Percentiles rank a stretch among this genome's conserved stretches.
These are phyloP conservation scores for Phycomyces blakesleeanus DNA, from an alignment of 192 early-diverging fungal species.

Conservation along the genomic window DNA sequence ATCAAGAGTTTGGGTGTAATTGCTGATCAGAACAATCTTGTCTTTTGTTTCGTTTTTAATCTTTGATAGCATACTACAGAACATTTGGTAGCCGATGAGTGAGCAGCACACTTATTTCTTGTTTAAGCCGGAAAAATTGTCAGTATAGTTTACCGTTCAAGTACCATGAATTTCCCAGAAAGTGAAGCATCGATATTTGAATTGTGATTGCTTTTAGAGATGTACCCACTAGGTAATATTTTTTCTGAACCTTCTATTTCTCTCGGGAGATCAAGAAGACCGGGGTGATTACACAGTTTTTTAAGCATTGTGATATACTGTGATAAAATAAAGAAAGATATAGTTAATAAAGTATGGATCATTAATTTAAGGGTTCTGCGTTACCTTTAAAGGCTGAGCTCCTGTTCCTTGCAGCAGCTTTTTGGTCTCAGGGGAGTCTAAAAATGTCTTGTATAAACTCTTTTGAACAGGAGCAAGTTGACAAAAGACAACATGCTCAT, in stretches of 20 bases:
- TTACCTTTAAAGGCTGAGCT: constrained; percentile 72
- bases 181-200: constrained; percentile 28
- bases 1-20: constrained; percentile 98
- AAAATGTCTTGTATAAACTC: constrained; percentile 78
- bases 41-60: constrained; percentile 71
- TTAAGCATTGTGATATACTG: constrained; percentile 78
- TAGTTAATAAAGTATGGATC: neutral
- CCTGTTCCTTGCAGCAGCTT: constrained; percentile 66
- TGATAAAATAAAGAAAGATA: neutral
- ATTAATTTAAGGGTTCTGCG: constrained; percentile 19
- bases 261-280: constrained; percentile 68
- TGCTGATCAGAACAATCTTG: constrained; percentile 97
- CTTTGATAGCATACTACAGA: constrained; percentile 62
- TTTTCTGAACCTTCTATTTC: constrained; percentile 58
- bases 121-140: neutral
- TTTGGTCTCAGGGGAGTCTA: constrained; percentile 67
- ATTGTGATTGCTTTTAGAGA: constrained; percentile 35
- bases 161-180: constrained; percentile 89
- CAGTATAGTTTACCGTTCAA: constrained; percentile 49
- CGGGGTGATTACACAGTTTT: constrained; percentile 97
- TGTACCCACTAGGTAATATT: constrained; percentile 53
- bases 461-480: constrained; percentile 73
- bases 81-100: neutral
- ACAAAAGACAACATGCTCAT: constrained; percentile 98
- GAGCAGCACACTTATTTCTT: constrained; percentile 12